A percentile compares a stretch with the other conserved stretches of the same genome.
These are phyloP conservation scores for Neurospora sp. DNA, from an alignment of 495 filamentous ascomycete species.

Conservation along the genomic window DNA sequence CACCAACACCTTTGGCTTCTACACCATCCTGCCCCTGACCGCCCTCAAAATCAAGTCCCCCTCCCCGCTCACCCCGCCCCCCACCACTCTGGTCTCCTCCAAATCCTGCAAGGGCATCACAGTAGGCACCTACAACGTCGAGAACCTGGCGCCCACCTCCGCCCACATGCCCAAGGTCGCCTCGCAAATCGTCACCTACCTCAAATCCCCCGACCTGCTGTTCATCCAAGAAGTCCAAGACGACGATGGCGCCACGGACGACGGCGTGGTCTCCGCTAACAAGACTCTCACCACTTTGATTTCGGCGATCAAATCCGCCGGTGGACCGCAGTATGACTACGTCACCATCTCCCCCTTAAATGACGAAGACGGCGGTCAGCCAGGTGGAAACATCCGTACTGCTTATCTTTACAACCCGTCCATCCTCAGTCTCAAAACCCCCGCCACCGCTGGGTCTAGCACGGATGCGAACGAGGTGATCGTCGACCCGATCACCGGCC, in stretches of 20 bases:
- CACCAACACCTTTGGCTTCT: conserved; percentile 47
- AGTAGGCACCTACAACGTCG: conserved; percentile 50
- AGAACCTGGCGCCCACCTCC: conserved; percentile 43
- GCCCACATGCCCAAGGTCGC: conserved; percentile 40
- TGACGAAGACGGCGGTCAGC: conserved; percentile 45
- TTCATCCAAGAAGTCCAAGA: conserved; percentile 57
- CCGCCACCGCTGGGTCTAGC: conserved; percentile 30
- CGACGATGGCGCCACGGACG: conserved; percentile 41
- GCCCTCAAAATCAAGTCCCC: conserved; percentile 29
- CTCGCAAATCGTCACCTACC: conserved; percentile 42
- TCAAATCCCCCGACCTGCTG: conserved; percentile 43
- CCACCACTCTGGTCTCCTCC: conserved; percentile 34
- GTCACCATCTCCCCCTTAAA: conserved; percentile 39
- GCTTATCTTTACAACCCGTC: conserved; percentile 50
- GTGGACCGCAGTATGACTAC: conserved; percentile 33
- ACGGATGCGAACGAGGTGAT: conserved; percentile 39
- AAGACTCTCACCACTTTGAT: conserved; percentile 36
- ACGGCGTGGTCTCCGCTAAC: conserved; percentile 38
- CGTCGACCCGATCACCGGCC: too few species aligned
- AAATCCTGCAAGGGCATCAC: conserved; percentile 42
- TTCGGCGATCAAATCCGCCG: conserved; percentile 27
- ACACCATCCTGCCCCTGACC: conserved; percentile 47
- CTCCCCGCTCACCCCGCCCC: conserved; percentile 23
- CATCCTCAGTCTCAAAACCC: conserved; percentile 35
- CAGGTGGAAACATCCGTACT: conserved; percentile 55